These are phyloP conservation scores for Circinella umbellata DNA, from an alignment of 371 early-diverging fungal species.

Conservation along the genomic window DNA sequence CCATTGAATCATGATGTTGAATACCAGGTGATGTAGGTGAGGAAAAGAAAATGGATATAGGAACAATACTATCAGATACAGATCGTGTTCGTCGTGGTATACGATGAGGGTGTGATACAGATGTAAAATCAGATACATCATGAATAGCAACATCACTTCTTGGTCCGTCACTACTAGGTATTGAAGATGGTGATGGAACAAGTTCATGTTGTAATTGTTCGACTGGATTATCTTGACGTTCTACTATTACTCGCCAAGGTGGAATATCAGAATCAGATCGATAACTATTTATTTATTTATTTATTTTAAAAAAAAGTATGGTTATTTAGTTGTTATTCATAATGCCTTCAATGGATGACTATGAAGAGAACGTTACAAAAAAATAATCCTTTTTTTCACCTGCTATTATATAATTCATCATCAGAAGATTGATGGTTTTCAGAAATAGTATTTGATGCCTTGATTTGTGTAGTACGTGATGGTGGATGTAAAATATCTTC, in stretches of 20 bases:
- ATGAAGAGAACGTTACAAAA: not conserved
- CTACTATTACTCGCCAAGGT: slow-evolving; percentile 12
- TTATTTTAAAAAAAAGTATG: not conserved
- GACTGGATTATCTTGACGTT: slow-evolving; percentile 10
- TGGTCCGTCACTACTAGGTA: slow-evolving; percentile 3
- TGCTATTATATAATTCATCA: slow-evolving; percentile 20
- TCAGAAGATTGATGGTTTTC: slow-evolving; percentile 22
- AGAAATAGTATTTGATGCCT: not conserved
- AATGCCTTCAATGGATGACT: too few species aligned
- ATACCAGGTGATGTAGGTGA: not conserved
- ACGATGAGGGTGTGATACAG: slow-evolving; percentile 15
- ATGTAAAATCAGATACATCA: slow-evolving; percentile 25
- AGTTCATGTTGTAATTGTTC: not conserved
- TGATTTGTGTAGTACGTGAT: not conserved
- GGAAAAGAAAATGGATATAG: not conserved
- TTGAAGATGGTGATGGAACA: slow-evolving; percentile 15
- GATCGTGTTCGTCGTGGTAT: slow-evolving; percentile 28
- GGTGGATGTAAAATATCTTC: slow-evolving; percentile 23
- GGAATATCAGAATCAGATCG: slow-evolving; percentile 25
- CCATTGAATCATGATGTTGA: not conserved
- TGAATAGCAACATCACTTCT: slow-evolving; percentile 10
- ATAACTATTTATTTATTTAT: slow-evolving; percentile 5
- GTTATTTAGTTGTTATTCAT: too few species aligned
- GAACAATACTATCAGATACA: slow-evolving; percentile 25
- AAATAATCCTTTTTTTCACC: not conserved